phyloP scores from a whole-genome alignment of 495 filamentous ascomycete genomes.

The Astrothelium macrocarpum region DNA sequence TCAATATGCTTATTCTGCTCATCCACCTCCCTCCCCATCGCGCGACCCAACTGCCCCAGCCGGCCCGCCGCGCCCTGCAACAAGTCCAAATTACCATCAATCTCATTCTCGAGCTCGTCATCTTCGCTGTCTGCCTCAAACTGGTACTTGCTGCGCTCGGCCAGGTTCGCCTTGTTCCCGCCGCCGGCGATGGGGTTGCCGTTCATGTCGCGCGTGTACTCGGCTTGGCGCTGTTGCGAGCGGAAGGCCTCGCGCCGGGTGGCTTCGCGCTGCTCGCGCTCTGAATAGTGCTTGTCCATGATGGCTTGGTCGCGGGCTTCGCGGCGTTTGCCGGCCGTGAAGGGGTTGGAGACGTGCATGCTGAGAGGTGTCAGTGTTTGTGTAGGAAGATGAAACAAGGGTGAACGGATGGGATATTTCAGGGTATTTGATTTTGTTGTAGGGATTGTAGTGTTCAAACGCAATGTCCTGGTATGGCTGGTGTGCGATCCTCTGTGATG shows the following conservation, averaged over 20 bases:
- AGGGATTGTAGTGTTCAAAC: not conserved
- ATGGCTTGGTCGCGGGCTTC: conserved; percentile 52
- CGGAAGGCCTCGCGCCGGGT: conserved; percentile 56
- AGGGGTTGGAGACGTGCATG: conserved; percentile 62
- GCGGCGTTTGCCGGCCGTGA: conserved; percentile 49
- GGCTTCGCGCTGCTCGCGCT: conserved; percentile 58
- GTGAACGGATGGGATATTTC: not conserved
- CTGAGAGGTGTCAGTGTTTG: not conserved
- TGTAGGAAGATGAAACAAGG: not conserved
- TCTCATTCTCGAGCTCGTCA: conserved; percentile 58
- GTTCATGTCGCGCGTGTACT: conserved; percentile 43
- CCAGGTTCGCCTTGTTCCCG: conserved; percentile 45
- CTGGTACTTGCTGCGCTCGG: conserved; percentile 65
- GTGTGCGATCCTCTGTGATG: too few species aligned
- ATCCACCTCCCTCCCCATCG: conserved; percentile 64
- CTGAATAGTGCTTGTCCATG: conserved; percentile 50
- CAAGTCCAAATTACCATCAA: conserved; percentile 30
- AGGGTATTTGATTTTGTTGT: conserved; percentile 6
- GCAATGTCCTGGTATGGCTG: too few species aligned
- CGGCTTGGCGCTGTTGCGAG: conserved; percentile 49
- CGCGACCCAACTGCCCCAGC: conserved; percentile 57
- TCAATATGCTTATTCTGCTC: conserved; percentile 65
- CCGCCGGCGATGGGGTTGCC: conserved; percentile 15
- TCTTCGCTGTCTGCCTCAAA: conserved; percentile 71
- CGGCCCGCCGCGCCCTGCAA: conserved; percentile 46